Base-by-base conservation (phyloP, 768 basidiomycete species). In the Cytidiella melzeri region DNA sequence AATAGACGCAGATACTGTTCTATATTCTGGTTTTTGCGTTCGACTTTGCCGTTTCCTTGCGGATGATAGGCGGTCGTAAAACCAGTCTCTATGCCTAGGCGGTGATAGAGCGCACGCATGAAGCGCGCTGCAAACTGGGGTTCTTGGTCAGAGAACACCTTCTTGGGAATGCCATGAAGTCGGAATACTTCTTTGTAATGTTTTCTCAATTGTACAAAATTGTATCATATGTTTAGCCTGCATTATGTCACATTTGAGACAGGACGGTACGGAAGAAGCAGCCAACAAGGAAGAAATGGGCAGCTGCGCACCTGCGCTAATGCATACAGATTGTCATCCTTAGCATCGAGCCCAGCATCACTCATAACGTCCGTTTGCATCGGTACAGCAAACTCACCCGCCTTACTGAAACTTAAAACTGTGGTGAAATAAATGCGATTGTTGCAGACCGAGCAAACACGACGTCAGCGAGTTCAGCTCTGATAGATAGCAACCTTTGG, bases 351-450 rank as follows among this genome's bases (percentile, higher is more conserved):
- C 20, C 82, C 86, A 28, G 84, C 70, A 52, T 92, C 92, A 43
- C 80, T 79, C 3, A 75, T 59, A 15, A 70, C 65, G n/a, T 75
- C 66, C 6, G 74, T 69, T 9, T 71, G 69, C 19, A 60, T 60
- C 41, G 63, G 57, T 15, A 7, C 30, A 13, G 50, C 43, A 34
- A 69, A 59, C 13, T 62, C 66, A 48, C n/a, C 62, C 70, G 45
- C 80, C 77, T 58, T 94, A 93, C 25, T 96, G 96, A 92, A 99
- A 99, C 76, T 91, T 94, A 83, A 99, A 99, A 67, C 82, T 87
- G 71, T 85, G 87, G 42, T 95, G 94, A 63, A 96, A 93, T 40
- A 85, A 86, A 63, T 92, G 84, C 53, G 88, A 89, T 67, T 92
- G 92, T 69, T 91, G 90, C 53, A 92, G 71, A 67, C 91, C 23